Conservation (phyloP, 176 grass and related monocot genomes). For the Hordeum vulgare region MorexV3_pseudomolecules_assembly NC_058522.1:541045033-541045532, state of each 20-base stretch:
- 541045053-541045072: no score
- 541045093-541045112: neutral
- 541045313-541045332: neutral
- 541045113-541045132: constrained; percentile 33
- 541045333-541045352: neutral
- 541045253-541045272: neutral
- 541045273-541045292: neutral
- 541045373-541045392: neutral
- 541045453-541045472: constrained; percentile 74
- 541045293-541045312: neutral
- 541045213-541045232: constrained; percentile 64
- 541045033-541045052: no score
- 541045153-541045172: constrained; percentile 85
- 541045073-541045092: no score
- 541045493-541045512: constrained; percentile 71
- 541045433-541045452: constrained; percentile 45
- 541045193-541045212: constrained; percentile 59
- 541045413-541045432: neutral
- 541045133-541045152: constrained; percentile 70
- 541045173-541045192: constrained; percentile 89
- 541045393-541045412: neutral
- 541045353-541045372: neutral
- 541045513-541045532: constrained; percentile 62
- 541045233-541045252: constrained; percentile 31
- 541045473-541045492: constrained; percentile 67